A percentile compares a stretch with the other conserved stretches of the same genome.
These are phyloP conservation scores for Mrakia gelida DNA, from an alignment of 768 basidiomycete species.

Conservation along the genomic window DNA sequence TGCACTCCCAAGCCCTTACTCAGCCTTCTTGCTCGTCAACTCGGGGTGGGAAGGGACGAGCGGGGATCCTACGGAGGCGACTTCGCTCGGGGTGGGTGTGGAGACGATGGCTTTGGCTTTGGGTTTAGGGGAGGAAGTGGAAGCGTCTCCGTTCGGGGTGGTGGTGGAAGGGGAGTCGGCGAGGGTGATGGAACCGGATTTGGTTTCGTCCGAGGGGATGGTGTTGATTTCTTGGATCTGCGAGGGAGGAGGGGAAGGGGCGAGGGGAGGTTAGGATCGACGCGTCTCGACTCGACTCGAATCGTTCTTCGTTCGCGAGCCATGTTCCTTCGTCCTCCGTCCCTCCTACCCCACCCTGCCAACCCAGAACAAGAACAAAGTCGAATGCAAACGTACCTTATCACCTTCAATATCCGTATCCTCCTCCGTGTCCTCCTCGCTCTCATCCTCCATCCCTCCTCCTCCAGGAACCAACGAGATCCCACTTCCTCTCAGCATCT, in stretches of 20 bases:
- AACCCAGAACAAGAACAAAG: not conserved
- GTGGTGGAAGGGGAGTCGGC: not conserved
- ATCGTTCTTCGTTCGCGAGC: not conserved
- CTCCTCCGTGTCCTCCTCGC: slow-evolving; percentile 37
- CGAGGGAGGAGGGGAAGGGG: not conserved
- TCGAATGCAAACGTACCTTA: not conserved
- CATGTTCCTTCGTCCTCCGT: not conserved
- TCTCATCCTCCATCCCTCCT: slow-evolving; percentile 35
- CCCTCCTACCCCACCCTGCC: not conserved
- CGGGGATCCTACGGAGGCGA: slow-evolving; percentile 11
- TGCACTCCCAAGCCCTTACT: not conserved
- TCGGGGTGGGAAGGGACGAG: slow-evolving; percentile 22
- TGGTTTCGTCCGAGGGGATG: slow-evolving; percentile 9
- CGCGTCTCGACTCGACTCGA: not conserved
- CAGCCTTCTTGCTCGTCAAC: slow-evolving; percentile 3
- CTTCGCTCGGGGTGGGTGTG: not conserved
- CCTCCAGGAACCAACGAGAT: slow-evolving; percentile 18
- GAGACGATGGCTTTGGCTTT: slow-evolving; percentile 37
- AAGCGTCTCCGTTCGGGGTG: not conserved
- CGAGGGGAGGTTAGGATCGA: not conserved
- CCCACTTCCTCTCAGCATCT: slow-evolving; percentile 26
- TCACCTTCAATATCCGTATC: slow-evolving; percentile 31
- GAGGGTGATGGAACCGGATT: slow-evolving; percentile 18
- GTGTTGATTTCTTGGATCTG: slow-evolving; percentile 15
- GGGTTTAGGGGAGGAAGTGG: too few relatives aligned